These are phyloP conservation scores for Cryptococcus deneoformans DNA, from an alignment of 1,284 basidiomycete species.

Conservation along the genomic window DNA sequence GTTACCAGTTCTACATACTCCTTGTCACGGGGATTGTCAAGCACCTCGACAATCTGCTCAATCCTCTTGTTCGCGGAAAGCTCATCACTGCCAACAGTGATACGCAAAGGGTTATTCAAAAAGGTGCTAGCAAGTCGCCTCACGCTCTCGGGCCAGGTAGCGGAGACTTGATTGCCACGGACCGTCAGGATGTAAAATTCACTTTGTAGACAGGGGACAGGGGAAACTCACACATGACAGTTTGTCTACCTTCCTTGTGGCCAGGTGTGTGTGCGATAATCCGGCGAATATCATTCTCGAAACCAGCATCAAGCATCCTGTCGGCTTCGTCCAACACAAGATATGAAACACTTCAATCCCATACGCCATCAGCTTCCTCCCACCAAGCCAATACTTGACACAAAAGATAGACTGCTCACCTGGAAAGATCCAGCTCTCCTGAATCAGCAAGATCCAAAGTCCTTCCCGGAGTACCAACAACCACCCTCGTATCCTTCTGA, in stretches of 20 bases:
- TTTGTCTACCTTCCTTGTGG: constrained; percentile 64
- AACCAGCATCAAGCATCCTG: constrained; percentile 97
- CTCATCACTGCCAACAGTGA: constrained; percentile 95
- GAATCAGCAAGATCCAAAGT: constrained; percentile 86
- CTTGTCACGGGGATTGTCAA: constrained; percentile 82
- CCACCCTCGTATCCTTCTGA: constrained; percentile 64
- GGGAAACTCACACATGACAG: constrained; percentile 79
- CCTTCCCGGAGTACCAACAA: constrained; percentile 93
- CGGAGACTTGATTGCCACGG: constrained; percentile 64
- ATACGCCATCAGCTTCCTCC: neutral
- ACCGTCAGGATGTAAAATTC: neutral
- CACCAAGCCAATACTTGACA: neutral
- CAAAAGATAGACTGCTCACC: constrained; percentile 51
- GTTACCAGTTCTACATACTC: constrained; percentile 57
- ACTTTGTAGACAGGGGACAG: neutral
- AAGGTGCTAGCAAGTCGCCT: constrained; percentile 89
- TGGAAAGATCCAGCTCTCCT: constrained; percentile 75
- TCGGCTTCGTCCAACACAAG: constrained; percentile 97
- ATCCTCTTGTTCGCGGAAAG: constrained; percentile 92
- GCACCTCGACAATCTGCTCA: constrained; percentile 73
- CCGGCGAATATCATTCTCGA: constrained; percentile 94
- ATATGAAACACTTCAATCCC: constrained; percentile 68
- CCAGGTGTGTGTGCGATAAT: constrained; percentile 85
- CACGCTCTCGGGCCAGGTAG: constrained; percentile 98
- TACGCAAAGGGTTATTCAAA: constrained; percentile 79